Conservation (phyloP, 345 rosid species). For the Conringia planisiliqua region DNA sequence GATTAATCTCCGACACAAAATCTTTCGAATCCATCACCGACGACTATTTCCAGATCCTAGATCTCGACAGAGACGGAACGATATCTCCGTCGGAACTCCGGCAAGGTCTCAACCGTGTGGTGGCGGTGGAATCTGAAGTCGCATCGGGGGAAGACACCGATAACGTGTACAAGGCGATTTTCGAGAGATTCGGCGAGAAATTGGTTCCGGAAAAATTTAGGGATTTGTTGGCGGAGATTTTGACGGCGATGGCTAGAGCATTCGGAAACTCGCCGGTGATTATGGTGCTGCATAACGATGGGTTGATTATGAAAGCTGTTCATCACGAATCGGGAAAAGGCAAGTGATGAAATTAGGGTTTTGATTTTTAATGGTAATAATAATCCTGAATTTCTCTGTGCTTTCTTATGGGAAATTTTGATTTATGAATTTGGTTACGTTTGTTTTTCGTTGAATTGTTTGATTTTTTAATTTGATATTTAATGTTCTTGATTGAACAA, state of each 20-base stretch:
- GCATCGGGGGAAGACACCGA: constrained; percentile 19
- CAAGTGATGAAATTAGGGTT: neutral
- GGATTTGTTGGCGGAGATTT: constrained; percentile 39
- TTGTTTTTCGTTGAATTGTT: neutral
- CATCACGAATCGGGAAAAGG: constrained; percentile 36
- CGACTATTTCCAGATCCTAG: constrained; percentile 38
- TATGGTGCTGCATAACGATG: constrained; percentile 40
- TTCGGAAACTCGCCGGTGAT: constrained; percentile 44
- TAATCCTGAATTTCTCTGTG: neutral
- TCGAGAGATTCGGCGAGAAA: constrained; percentile 47
- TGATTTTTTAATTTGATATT: neutral
- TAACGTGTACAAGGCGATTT: constrained; percentile 25
- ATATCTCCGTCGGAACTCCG: constrained; percentile 35
- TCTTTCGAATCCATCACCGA: constrained; percentile 33
- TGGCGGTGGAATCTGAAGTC: constrained; percentile 35
- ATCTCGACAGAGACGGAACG: constrained; percentile 39
- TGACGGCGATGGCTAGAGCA: constrained; percentile 53
- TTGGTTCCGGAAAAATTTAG: constrained; percentile 29
- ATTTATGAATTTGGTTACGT: neutral
- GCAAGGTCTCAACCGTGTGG: constrained; percentile 31
- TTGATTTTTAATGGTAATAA: neutral
- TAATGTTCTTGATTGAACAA: neutral
- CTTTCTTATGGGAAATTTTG: neutral
- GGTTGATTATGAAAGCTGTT: constrained; percentile 56
- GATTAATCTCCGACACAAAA: constrained; percentile 34